Base-by-base conservation (phyloP, 1,139 yeast genomes). In the Entelexis paramagnoliae region DNA sequence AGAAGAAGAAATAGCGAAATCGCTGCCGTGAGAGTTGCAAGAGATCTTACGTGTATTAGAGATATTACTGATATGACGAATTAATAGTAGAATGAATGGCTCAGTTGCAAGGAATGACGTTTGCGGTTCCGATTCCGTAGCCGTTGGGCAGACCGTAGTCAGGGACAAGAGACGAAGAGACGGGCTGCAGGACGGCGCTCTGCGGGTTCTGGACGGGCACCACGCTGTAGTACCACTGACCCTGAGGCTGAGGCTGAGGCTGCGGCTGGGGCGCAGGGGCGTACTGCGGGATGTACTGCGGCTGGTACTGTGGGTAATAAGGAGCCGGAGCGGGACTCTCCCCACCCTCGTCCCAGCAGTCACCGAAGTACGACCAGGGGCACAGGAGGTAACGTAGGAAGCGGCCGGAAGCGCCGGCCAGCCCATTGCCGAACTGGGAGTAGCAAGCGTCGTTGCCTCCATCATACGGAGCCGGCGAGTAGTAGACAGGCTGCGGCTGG, bases 141-240 rank as follows among this genome's bases (percentile, higher is more conserved):
- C 51, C 51, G 20, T 52, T 52, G 17, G 55, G 55, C 29, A 52
- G 43, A 5, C 55, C 55, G 48, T 52, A 52, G 46, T 52, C 55
- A 42, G 55, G 55, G 11, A 52, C 49, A 10, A 52, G 36, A 13
- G 54, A 51, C 19, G 48, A 33, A 28, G 48, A 50, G 9, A 51
- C 54, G 1, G 55, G 55, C 48, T 48, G 51, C 9, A 51, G 40
- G 14, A 44, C 47, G 10, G 47, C 47, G 19, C 13, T 44, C 40
- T 44, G 47, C 24, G 19, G 39, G 20, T 26, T 19, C 35, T 33
- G 41, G 6, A 42, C 51, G 1, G 51, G 51, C 22, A 48, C 48
- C 17, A 53, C 52, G 10, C 28, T 48, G 20, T 49, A 44, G 47
- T 41, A 52, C 55, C 49, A 46, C 42, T 52, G 56, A 10, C 49